These are phyloP conservation scores for Fusarium incarnatum DNA, from an alignment of 2,329 filamentous ascomycete species.

Conservation along the genomic window DNA sequence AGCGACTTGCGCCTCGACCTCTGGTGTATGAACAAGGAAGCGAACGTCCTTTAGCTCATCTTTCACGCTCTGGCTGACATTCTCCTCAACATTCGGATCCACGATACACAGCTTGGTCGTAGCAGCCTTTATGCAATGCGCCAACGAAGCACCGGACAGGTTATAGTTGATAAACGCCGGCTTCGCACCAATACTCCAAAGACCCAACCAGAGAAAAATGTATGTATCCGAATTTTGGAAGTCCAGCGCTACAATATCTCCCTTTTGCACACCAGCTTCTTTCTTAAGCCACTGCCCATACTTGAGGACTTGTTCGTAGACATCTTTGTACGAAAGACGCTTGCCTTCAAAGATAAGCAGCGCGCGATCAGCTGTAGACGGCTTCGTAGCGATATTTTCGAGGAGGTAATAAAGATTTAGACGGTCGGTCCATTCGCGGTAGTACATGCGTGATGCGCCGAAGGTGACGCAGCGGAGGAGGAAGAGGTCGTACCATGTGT, in stretches of 20 bases:
- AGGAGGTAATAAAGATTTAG: conserved; percentile 81
- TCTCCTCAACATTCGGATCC: conserved; percentile 69
- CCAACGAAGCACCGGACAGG: conserved; percentile 74
- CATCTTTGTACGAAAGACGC: conserved; percentile 79
- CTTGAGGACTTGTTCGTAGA: conserved; percentile 76
- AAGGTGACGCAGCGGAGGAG: conserved; percentile 68
- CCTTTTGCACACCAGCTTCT: conserved; percentile 70
- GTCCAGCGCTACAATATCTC: conserved; percentile 83
- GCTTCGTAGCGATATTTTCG: conserved; percentile 70
- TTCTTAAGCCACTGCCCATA: conserved; percentile 82
- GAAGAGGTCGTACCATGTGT: conserved; percentile 72
- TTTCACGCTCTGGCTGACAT: conserved; percentile 68
- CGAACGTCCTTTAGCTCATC: conserved; percentile 62
- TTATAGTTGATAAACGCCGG: conserved; percentile 94
- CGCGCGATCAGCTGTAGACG: conserved; percentile 62
- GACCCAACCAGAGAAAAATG: conserved; percentile 77
- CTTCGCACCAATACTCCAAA: conserved; percentile 86
- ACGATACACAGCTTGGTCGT: conserved; percentile 75
- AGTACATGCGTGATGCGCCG: conserved; percentile 55
- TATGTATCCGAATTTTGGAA: conserved; percentile 86
- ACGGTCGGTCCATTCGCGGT: conserved; percentile 67
- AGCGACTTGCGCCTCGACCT: conserved; percentile 66
- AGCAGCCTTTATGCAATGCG: conserved; percentile 79
- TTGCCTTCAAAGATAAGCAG: conserved; percentile 77
- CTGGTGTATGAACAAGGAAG: conserved; percentile 71